phyloP scores from a whole-genome alignment of 1,284 basidiomycete species.

The Earliella scabrosa region DNA sequence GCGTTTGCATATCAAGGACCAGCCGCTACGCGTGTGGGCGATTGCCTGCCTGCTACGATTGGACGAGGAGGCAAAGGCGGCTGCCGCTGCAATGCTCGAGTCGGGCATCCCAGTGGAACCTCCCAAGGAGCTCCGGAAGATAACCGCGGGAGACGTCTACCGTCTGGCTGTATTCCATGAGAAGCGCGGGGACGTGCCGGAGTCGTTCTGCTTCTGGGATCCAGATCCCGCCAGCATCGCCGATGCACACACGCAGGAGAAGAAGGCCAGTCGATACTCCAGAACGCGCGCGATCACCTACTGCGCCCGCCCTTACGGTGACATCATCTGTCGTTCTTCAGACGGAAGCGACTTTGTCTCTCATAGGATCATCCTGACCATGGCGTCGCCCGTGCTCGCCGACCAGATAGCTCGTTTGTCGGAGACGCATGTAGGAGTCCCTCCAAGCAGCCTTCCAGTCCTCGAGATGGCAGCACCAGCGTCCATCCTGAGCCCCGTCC shows the following conservation, averaged over 20 bases:
- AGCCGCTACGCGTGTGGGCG: slow-evolving; percentile 8
- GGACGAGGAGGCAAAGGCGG: slow-evolving; percentile 1
- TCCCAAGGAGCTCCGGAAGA: slow-evolving; percentile 11
- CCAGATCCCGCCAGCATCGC: neutral
- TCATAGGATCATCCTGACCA: slow-evolving; percentile 7
- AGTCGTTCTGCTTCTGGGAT: slow-evolving; percentile 10
- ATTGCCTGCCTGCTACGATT: slow-evolving; percentile 9
- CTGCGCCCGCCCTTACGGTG: slow-evolving; percentile 8
- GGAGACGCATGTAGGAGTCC: too few species aligned
- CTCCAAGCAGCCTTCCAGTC: neutral
- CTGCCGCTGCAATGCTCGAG: slow-evolving; percentile 1
- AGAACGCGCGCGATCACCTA: neutral
- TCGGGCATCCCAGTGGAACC: slow-evolving; percentile 1
- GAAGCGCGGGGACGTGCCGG: neutral
- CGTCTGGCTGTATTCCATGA: slow-evolving; percentile 15
- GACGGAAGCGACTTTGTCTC: slow-evolving; percentile 2
- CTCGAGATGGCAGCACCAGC: slow-evolving; percentile 1
- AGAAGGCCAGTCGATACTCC: neutral
- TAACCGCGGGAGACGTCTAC: slow-evolving; percentile 19
- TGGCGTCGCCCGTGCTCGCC: slow-evolving; percentile 4
- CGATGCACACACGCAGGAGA: neutral
- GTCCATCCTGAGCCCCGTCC: neutral
- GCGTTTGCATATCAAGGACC: neutral
- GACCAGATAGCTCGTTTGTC: neutral
- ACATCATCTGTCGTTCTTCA: slow-evolving; percentile 11